A percentile compares a stretch with the other conserved stretches of the same genome.
These are phyloP conservation scores for Lathyrus tuberosus DNA, from an alignment of 306 rosid species.

Conservation along the genomic window DNA sequence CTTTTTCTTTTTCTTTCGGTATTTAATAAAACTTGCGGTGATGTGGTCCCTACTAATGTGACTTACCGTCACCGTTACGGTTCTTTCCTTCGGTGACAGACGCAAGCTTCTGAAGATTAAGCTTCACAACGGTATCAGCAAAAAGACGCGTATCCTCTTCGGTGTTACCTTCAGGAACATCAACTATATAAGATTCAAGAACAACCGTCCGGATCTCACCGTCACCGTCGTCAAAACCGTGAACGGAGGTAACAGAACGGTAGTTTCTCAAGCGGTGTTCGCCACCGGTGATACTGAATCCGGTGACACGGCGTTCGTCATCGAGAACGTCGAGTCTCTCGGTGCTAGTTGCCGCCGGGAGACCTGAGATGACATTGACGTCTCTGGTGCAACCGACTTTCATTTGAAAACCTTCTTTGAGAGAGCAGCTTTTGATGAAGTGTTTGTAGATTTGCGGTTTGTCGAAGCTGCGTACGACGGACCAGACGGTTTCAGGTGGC, in stretches of 20 bases:
- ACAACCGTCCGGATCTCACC: constrained; percentile 83
- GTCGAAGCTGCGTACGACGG: constrained; percentile 80
- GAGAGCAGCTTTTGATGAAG: constrained; percentile 87
- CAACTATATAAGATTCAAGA: constrained; percentile 85
- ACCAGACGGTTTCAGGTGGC: constrained; percentile 71
- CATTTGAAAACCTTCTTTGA: constrained; percentile 57
- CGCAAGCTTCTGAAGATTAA: constrained; percentile 95
- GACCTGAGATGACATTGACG: constrained; percentile 90
- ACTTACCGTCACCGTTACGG: constrained; percentile 67
- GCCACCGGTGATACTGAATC: constrained; percentile 87
- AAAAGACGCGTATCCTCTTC: constrained; percentile 93
- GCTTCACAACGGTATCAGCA: constrained; percentile 86
- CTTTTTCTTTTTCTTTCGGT: neutral
- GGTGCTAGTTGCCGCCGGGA: constrained; percentile 93
- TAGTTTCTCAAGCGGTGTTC: constrained; percentile 86
- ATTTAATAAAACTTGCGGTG: neutral
- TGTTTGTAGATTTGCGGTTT: constrained; percentile 85
- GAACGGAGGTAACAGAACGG: constrained; percentile 84
- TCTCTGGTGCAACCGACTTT: constrained; percentile 80
- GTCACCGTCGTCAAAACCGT: constrained; percentile 57
- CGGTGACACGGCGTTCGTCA: constrained; percentile 71
- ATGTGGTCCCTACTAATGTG: constrained; percentile 30
- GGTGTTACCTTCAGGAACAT: constrained; percentile 92
- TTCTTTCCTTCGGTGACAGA: constrained; percentile 72
- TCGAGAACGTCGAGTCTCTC: constrained; percentile 87